Conservation (phyloP, 1,139 yeast genomes). For the Yamadazyma conglobata region DNA sequence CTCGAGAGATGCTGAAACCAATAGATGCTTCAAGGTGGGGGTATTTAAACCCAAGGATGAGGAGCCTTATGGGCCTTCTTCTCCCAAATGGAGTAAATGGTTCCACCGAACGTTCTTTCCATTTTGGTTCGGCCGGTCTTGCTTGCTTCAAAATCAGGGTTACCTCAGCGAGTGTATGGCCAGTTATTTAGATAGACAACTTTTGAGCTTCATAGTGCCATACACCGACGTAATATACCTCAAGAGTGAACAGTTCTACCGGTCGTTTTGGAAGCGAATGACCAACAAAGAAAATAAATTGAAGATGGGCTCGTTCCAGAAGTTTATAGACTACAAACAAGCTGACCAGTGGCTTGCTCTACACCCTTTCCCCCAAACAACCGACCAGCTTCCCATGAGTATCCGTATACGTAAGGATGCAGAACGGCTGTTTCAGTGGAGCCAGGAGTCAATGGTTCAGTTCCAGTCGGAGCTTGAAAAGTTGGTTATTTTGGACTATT, state of each 20-base stretch:
- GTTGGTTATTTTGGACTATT: slow-evolving; percentile 65
- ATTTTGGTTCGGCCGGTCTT: slow-evolving; percentile 72
- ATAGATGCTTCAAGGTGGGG: slow-evolving; percentile 36
- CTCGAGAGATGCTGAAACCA: slow-evolving; percentile 1
- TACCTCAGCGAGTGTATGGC: slow-evolving; percentile 75
- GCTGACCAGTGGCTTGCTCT: slow-evolving; percentile 58
- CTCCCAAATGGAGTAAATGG: slow-evolving; percentile 84
- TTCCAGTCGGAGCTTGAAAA: slow-evolving; percentile 66
- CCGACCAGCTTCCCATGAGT: slow-evolving; percentile 22
- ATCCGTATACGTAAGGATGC: slow-evolving; percentile 17
- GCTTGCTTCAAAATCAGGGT: slow-evolving; percentile 70
- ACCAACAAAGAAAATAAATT: slow-evolving; percentile 3
- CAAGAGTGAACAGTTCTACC: slow-evolving; percentile 54
- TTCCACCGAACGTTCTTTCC: slow-evolving; percentile 71
- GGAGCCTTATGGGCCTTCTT: slow-evolving; percentile 76
- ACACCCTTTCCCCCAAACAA: slow-evolving; percentile 51
- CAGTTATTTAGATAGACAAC: slow-evolving; percentile 56
- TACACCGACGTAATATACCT: slow-evolving; percentile 57
- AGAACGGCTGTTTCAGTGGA: slow-evolving; percentile 49
- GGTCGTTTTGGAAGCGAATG: slow-evolving; percentile 46
- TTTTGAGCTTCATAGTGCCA: slow-evolving; percentile 62
- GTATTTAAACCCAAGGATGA: slow-evolving; percentile 80
- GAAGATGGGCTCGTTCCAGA: slow-evolving; percentile 67
- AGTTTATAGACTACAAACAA: slow-evolving; percentile 53
- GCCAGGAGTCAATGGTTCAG: slow-evolving; percentile 43